Base-by-base conservation (phyloP, 2,329 filamentous ascomycete species). In the Gnomoniopsis sp. region DNA sequence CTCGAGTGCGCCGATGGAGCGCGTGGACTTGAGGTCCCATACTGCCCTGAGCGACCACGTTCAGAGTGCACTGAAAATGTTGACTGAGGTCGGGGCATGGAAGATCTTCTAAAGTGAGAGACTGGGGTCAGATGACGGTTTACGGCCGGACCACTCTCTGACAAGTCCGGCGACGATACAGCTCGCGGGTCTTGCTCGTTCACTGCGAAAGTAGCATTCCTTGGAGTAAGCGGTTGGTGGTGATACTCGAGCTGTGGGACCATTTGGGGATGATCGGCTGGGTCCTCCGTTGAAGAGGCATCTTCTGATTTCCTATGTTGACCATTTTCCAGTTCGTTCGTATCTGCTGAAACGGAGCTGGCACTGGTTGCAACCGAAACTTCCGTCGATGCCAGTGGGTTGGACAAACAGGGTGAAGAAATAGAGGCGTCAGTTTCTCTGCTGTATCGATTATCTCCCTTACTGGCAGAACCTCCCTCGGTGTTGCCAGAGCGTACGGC, bases 1-100 rank as follows among this genome's bases (percentile, higher is more conserved):
- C 82, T 79, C 34, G 79, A 80, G 47, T 80, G 76, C 3, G 71
- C 70, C 2, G 82, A 83, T 2, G 78, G 75, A 4, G 75, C 73
- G 41, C 81, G 79, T 63, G 75, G 71, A 56, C 80, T 74, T 14
- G 74, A 71, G 30, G 73, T 73, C 17, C 74, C 69, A 70, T 72
- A 60, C 23, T 79, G 71, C 19, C 71, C 77, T 2, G 84, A 87
- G 36, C 88, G 85, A 36, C 88, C 87, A 54, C 87, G 84, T 50
- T 96, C 91, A 17, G 90, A 91, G 50, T 83, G 83, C 15, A 84
- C 79, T 2, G 90, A 95, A 71, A 92, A 93, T 6, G 88, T 79
- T 14, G 93, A 96, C 23, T 81, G 81, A 6, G 92, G 92, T 53
- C 93, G 82, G 44, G 83, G 81, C 62, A 89, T 70, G 15, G 84